Evolutionary conservation across 2,329 filamentous ascomycete genomes (phyloP).

Genomic region (Amauroascus verrucosus): DNA sequence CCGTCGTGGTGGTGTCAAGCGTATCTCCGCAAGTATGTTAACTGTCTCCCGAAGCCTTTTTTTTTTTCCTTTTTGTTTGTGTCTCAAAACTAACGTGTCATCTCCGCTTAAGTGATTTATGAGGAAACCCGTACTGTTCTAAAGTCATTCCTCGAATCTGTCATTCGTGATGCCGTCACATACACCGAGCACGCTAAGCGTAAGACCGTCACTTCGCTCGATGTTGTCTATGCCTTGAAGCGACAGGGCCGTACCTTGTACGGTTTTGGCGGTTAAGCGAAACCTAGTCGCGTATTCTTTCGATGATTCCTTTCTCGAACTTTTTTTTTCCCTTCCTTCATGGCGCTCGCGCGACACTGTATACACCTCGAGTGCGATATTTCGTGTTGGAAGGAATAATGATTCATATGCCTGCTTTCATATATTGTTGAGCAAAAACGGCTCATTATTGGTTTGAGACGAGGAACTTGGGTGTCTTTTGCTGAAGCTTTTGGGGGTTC

Average conservation of each 20-base stretch:
- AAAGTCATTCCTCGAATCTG: slow-evolving; percentile 73
- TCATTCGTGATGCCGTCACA: slow-evolving; percentile 69
- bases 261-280: slow-evolving; percentile 73
- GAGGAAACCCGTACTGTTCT: slow-evolving; percentile 73
- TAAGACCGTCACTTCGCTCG: slow-evolving; percentile 46
- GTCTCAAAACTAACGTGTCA: slow-evolving; percentile 3
- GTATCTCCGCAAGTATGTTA: slow-evolving; percentile 84
- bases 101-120: slow-evolving; percentile 54
- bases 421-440: background rate
- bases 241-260: slow-evolving; percentile 63
- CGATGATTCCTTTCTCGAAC: background rate
- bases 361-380: background rate
- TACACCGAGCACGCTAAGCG: slow-evolving; percentile 78
- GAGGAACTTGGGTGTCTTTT: background rate
- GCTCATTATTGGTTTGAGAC: background rate
- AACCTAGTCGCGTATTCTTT: background rate
- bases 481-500: background rate
- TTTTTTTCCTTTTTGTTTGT: background rate
- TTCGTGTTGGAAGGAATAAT: background rate
- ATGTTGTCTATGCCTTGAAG: slow-evolving; percentile 55
- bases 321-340: background rate
- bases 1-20: slow-evolving; percentile 99
- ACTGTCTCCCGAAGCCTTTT: background rate
- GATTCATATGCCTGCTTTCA: background rate
- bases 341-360: background rate